Conservation (phyloP, 1,284 basidiomycete species). For the Afroboletus lepidellus region DNA sequence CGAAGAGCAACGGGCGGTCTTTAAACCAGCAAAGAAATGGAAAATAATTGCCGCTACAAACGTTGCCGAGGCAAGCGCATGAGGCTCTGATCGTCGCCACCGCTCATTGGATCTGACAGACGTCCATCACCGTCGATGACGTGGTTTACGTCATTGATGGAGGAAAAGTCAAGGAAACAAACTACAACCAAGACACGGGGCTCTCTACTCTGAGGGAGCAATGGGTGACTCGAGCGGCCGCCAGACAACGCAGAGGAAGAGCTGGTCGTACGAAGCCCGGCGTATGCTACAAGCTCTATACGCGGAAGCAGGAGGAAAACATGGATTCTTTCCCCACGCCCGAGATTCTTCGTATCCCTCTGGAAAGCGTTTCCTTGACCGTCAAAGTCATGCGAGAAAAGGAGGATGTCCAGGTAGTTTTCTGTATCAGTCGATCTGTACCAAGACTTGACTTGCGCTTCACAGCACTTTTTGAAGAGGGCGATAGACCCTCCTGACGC, state of each 20-base stretch:
- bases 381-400: slow-evolving; percentile 82
- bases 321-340: slow-evolving; percentile 80
- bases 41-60: slow-evolving; percentile 92
- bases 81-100: neutral
- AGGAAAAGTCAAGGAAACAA: slow-evolving; percentile 89
- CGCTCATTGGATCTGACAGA: slow-evolving; percentile 45
- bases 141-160: slow-evolving; percentile 83
- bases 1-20: slow-evolving; percentile 83
- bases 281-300: slow-evolving; percentile 84
- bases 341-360: slow-evolving; percentile 87
- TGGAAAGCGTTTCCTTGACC: slow-evolving; percentile 81
- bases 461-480: slow-evolving; percentile 56
- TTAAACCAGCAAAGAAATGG: slow-evolving; percentile 63
- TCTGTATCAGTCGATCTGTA: neutral
- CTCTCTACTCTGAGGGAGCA: slow-evolving; percentile 78
- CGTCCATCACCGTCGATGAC: slow-evolving; percentile 93
- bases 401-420: slow-evolving; percentile 72
- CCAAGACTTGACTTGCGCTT: slow-evolving; percentile 1
- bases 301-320: slow-evolving; percentile 65
- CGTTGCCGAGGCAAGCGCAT: slow-evolving; percentile 66
- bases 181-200: slow-evolving; percentile 76
- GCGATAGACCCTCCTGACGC: slow-evolving; percentile 86
- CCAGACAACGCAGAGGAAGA: slow-evolving; percentile 82
- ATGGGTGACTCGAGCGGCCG: slow-evolving; percentile 81
- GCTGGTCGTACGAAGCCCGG: slow-evolving; percentile 88